A percentile compares a stretch with the other conserved stretches of the same genome.
Conservation (phyloP, 2,329 filamentous ascomycete genomes). For the Didymella sp. region DNA sequence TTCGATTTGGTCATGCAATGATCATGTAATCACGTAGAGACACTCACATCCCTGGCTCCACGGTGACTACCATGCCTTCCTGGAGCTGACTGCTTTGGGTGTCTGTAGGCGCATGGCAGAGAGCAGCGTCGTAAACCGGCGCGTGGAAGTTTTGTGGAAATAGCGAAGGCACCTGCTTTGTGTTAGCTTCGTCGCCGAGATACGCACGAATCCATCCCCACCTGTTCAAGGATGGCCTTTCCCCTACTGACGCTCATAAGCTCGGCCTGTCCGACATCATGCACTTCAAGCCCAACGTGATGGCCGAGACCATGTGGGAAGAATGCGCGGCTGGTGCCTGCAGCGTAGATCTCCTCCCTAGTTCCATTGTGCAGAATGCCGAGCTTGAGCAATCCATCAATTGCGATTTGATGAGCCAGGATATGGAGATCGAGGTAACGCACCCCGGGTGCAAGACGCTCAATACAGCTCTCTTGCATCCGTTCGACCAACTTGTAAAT, state of each 20-base stretch:
- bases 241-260: slow-evolving; percentile 43
- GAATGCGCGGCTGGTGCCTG: slow-evolving; percentile 85
- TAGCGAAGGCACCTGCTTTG: slow-evolving; percentile 36
- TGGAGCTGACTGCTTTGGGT: slow-evolving; percentile 51
- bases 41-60: slow-evolving; percentile 60
- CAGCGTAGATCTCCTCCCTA: slow-evolving; percentile 74
- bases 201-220: slow-evolving; percentile 11
- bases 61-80: slow-evolving; percentile 63
- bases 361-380: slow-evolving; percentile 73
- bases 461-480: slow-evolving; percentile 82
- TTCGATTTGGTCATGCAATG: neutral
- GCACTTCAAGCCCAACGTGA: slow-evolving; percentile 90
- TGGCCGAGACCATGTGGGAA: slow-evolving; percentile 92
- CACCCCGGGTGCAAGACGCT: slow-evolving; percentile 70
- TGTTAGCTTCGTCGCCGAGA: slow-evolving; percentile 13
- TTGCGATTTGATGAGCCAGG: slow-evolving; percentile 74
- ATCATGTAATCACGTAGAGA: neutral
- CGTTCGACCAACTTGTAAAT: slow-evolving; percentile 79
- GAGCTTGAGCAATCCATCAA: slow-evolving; percentile 71
- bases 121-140: slow-evolving; percentile 40
- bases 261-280: slow-evolving; percentile 64
- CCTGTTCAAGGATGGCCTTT: slow-evolving; percentile 34
- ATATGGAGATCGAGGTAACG: slow-evolving; percentile 76
- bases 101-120: slow-evolving; percentile 43
- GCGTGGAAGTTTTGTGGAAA: slow-evolving; percentile 44